A percentile compares a stretch with the other conserved stretches of the same genome.
Evolutionary conservation across 208 protist species (phyloP).

Genomic region (Phytomonas sp.): DNA sequence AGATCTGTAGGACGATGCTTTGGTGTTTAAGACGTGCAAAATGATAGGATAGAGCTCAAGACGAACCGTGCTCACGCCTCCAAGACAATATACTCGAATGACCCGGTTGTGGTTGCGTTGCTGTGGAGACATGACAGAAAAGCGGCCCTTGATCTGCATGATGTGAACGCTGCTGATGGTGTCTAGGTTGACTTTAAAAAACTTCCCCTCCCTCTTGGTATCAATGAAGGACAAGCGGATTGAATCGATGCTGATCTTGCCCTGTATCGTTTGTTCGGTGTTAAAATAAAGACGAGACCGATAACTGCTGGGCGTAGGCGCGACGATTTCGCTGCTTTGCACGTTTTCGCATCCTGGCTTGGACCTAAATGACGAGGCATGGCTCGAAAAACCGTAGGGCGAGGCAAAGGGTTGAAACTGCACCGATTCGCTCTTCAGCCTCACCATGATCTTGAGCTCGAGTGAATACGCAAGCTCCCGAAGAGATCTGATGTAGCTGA

Average conservation of each 20-base stretch:
- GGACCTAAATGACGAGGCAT: neutral
- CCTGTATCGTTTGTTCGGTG: constrained; percentile 43
- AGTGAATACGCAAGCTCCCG: neutral
- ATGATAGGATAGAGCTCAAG: constrained; percentile 32
- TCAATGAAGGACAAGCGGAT: constrained; percentile 42
- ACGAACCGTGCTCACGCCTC: constrained; percentile 34
- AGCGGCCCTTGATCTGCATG: neutral
- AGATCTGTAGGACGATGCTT: neutral
- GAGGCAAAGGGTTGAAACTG: neutral
- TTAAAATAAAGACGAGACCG: constrained; percentile 1
- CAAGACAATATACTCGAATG: constrained; percentile 37
- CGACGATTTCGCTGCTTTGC: neutral
- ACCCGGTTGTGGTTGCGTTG: constrained; percentile 24
- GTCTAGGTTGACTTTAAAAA: constrained; percentile 26
- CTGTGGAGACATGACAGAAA: constrained; percentile 6
- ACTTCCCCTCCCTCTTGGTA: constrained; percentile 28
- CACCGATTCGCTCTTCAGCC: neutral
- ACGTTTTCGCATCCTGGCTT: too few species aligned
- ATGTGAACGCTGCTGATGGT: constrained; percentile 34
- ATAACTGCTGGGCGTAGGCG: neutral
- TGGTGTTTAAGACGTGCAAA: constrained; percentile 26
- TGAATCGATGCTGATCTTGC: constrained; percentile 29
- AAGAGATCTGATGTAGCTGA: constrained; percentile 44
- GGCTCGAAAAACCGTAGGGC: too few species aligned
- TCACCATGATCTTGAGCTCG: neutral